These are phyloP conservation scores for Adansonia grandidieri DNA, from an alignment of 441 rosid genomes.

Conservation along the genomic window DNA sequence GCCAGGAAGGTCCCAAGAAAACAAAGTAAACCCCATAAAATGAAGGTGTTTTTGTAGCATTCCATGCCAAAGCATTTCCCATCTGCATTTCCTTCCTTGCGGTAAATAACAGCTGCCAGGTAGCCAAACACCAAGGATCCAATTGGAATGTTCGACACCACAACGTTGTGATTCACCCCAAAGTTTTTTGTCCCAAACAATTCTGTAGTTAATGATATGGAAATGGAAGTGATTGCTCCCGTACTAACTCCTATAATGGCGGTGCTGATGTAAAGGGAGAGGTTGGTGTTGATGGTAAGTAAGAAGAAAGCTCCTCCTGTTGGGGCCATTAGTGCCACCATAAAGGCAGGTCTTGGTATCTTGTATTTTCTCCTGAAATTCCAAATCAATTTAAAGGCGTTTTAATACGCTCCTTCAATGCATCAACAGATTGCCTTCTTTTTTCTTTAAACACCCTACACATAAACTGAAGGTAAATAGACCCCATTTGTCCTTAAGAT, in stretches of 20 bases:
- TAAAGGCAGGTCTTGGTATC: conserved; percentile 60
- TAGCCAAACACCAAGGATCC: conserved; percentile 78
- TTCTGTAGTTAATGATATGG: conserved; percentile 70
- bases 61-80: conserved; percentile 66
- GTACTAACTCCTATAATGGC: conserved; percentile 66
- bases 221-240: conserved; percentile 72
- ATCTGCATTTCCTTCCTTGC: conserved; percentile 31
- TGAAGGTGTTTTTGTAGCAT: conserved; percentile 64
- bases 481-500: background rate
- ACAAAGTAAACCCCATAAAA: conserved; percentile 72
- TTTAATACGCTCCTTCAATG: background rate
- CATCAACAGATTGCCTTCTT: background rate
- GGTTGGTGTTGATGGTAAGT: conserved; percentile 45
- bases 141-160: conserved; percentile 70
- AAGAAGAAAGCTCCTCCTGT: conserved; percentile 69
- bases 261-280: conserved; percentile 62
- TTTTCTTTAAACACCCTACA: no score
- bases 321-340: conserved; percentile 61
- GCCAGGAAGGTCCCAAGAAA: conserved; percentile 60
- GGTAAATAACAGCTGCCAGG: conserved; percentile 69
- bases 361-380: conserved; percentile 44
- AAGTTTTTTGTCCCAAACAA: conserved; percentile 71
- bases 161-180: conserved; percentile 58
- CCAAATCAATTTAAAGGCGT: no score
- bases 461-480: no score